A percentile compares a stretch with the other conserved stretches of the same genome.
phyloP scores from a whole-genome alignment of 495 filamentous ascomycete species.

The Penicillium turbatum region DNA sequence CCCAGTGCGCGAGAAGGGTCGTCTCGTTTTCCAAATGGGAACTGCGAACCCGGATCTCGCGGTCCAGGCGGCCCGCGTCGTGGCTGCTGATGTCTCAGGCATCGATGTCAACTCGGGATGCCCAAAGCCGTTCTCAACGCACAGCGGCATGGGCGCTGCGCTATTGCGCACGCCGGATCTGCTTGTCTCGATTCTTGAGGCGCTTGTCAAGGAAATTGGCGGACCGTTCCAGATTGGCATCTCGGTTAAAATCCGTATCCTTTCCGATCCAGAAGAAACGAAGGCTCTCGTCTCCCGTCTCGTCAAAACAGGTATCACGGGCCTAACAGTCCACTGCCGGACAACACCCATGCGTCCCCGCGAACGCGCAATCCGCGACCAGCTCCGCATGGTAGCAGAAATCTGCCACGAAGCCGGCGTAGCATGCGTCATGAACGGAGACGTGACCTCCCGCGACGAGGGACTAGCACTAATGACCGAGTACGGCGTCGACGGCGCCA shows the following conservation, averaged over 20 bases:
- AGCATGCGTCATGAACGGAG: conserved; percentile 91
- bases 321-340: conserved; percentile 89
- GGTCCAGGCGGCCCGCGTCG: conserved; percentile 74
- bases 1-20: conserved; percentile 63
- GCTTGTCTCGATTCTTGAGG: conserved; percentile 73
- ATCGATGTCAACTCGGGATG: conserved; percentile 98
- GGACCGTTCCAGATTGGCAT: conserved; percentile 78
- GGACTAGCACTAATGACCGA: conserved; percentile 64
- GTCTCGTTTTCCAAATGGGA: conserved; percentile 86
- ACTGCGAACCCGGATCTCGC: conserved; percentile 76
- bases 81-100: conserved; percentile 81
- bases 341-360: conserved; percentile 92
- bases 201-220: conserved; percentile 73
- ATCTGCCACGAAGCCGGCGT: conserved; percentile 80
- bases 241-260: conserved; percentile 88
- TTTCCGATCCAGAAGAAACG: conserved; percentile 70
- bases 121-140: conserved; percentile 91
- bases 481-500: conserved; percentile 83
- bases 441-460: conserved; percentile 67
- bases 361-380: conserved; percentile 79
- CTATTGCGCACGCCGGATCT: conserved; percentile 77
- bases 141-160: conserved; percentile 91
- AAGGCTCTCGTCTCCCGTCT: conserved; percentile 68
- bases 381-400: conserved; percentile 71
- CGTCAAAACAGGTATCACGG: conserved; percentile 80